These are phyloP conservation scores for Eurotiales sp. DNA, from an alignment of 2,329 filamentous ascomycete genomes.

Conservation along the genomic window DNA sequence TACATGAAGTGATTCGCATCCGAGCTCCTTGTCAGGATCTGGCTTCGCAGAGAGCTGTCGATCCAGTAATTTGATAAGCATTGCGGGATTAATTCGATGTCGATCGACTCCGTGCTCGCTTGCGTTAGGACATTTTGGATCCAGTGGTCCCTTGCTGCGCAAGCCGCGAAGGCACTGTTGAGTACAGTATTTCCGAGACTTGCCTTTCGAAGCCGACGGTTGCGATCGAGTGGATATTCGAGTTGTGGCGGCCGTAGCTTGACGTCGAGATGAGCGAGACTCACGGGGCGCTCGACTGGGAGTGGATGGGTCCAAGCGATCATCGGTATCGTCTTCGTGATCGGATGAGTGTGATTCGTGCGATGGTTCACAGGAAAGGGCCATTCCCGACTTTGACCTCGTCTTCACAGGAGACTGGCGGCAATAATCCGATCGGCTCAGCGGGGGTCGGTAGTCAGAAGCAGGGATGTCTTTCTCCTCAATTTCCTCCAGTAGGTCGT, in stretches of 20 bases:
- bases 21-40: neutral
- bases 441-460: slow-evolving; percentile 16
- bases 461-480: slow-evolving; percentile 17
- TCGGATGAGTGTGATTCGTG: neutral
- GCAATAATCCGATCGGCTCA: slow-evolving; percentile 12
- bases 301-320: neutral
- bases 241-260: neutral
- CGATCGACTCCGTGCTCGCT: neutral
- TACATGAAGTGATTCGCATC: slow-evolving; percentile 22
- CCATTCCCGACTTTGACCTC: slow-evolving; percentile 13
- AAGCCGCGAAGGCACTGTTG: slow-evolving; percentile 1
- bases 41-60: neutral
- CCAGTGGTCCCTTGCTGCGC: neutral
- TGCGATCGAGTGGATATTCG: slow-evolving; percentile 21
- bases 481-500: slow-evolving; percentile 21
- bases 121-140: neutral
- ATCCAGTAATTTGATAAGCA: slow-evolving; percentile 3
- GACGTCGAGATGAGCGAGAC: neutral
- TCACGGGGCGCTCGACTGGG: neutral
- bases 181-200: slow-evolving; percentile 45
- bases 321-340: neutral
- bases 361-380: slow-evolving; percentile 10
- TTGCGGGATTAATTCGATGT: neutral
- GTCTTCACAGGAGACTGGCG: slow-evolving; percentile 16
- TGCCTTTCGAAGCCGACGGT: slow-evolving; percentile 61